These are phyloP conservation scores for Cladosporium austrohemisphaericum DNA, from an alignment of 2,329 filamentous ascomycete genomes.

Conservation along the genomic window DNA sequence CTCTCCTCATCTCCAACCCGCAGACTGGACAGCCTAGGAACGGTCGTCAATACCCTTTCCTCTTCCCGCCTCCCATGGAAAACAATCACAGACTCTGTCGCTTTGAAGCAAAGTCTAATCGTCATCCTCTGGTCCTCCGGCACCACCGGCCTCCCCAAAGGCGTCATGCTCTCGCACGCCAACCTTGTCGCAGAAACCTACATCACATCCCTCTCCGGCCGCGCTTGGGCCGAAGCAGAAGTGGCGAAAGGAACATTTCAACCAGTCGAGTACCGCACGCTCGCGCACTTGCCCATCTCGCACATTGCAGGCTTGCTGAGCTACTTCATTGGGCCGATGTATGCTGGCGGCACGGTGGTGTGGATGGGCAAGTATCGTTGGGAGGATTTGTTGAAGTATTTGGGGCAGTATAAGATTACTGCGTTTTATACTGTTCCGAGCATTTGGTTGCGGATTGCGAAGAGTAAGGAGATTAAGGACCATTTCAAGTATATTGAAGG, in stretches of 20 bases:
- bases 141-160: conserved; percentile 74
- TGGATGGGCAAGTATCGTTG: conserved; percentile 41
- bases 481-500: conserved; percentile 35
- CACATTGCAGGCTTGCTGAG: conserved; percentile 69
- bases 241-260: conserved; percentile 26
- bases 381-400: conserved; percentile 32
- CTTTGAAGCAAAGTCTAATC: conserved; percentile 45
- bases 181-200: conserved; percentile 73
- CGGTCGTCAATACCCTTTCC: conserved; percentile 32
- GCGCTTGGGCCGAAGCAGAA: conserved; percentile 23
- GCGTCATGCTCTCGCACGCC: conserved; percentile 77
- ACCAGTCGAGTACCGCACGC: conserved; percentile 19
- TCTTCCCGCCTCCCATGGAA: conserved; percentile 49
- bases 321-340: conserved; percentile 36
- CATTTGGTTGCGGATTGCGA: conserved; percentile 38
- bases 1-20: conserved; percentile 41
- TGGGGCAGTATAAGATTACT: conserved; percentile 37
- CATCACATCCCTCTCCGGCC: conserved; percentile 22
- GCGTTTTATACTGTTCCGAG: conserved; percentile 40
- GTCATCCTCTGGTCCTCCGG: conserved; percentile 47
- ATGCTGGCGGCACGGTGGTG: conserved; percentile 33
- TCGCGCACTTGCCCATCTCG: conserved; percentile 80
- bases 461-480: conserved; percentile 32
- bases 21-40: conserved; percentile 34
- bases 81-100: conserved; percentile 48